Conservation (phyloP, 768 basidiomycete species). For the Galerina marginata region DNA sequence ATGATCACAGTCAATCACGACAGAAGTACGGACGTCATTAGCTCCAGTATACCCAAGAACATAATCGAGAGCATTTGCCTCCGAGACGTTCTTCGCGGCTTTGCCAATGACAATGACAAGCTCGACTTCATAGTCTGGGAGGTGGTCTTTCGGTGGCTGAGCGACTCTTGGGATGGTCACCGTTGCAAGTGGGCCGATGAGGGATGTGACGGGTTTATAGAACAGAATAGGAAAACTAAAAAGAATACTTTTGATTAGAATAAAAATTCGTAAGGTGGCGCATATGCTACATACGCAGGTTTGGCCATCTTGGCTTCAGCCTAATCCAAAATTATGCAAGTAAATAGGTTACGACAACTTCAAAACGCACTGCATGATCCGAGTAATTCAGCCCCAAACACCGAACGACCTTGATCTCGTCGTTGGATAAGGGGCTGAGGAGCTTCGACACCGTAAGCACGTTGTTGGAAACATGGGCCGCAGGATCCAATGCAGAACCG, state of each 20-base stretch:
- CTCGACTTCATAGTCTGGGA: constrained; percentile 86
- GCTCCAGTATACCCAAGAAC: constrained; percentile 83
- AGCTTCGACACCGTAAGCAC: constrained; percentile 75
- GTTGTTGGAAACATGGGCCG: constrained; percentile 64
- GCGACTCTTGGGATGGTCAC: constrained; percentile 69
- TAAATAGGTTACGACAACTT: constrained; percentile 11
- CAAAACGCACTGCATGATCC: constrained; percentile 71
- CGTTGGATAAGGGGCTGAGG: constrained; percentile 68
- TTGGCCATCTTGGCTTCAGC: constrained; percentile 68
- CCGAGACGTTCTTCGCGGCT: constrained; percentile 77
- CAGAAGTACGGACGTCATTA: constrained; percentile 62
- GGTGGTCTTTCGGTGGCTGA: constrained; percentile 71
- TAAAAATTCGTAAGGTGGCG: too few species aligned
- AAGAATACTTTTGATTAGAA: not conserved
- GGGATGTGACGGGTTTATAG: constrained; percentile 74
- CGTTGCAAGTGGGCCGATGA: constrained; percentile 73
- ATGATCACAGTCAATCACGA: not conserved
- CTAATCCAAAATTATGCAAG: constrained; percentile 34
- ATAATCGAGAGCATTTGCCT: constrained; percentile 83
- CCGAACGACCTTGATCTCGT: constrained; percentile 71
- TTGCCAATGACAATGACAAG: constrained; percentile 85
- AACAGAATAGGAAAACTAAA: constrained; percentile 74
- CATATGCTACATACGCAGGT: constrained; percentile 54
- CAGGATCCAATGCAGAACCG: constrained; percentile 71
- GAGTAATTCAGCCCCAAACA: constrained; percentile 84